Conservation (phyloP, 352 stramenopile species). For the Aphanomyces cochlioides region DNA sequence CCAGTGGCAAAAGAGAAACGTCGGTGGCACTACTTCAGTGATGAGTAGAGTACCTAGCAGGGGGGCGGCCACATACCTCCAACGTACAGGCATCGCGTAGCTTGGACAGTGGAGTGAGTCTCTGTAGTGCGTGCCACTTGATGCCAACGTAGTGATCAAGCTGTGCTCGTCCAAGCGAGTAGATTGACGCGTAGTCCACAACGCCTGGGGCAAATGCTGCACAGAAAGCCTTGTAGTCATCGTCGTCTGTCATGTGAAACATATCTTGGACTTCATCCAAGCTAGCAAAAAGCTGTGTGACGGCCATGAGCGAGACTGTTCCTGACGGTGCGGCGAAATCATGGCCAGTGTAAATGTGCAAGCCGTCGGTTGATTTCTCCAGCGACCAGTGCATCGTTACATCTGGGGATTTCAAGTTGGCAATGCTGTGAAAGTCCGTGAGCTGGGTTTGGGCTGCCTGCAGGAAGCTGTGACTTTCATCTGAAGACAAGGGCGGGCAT, state of each 20-base stretch:
- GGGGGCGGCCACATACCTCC: neutral
- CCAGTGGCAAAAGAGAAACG: neutral
- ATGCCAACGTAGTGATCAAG: neutral
- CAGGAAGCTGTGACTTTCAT: too few relatives aligned
- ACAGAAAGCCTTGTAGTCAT: conserved; percentile 6
- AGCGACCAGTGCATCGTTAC: conserved; percentile 14
- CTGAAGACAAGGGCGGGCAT: conserved; percentile 6
- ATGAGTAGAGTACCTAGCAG: neutral
- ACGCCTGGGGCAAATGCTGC: neutral
- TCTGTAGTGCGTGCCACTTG: neutral
- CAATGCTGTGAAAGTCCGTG: neutral
- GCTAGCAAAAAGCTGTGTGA: conserved; percentile 3
- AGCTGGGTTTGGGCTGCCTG: neutral
- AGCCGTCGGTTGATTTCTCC: neutral
- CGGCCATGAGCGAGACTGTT: neutral
- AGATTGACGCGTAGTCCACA: neutral
- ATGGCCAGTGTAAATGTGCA: conserved; percentile 11
- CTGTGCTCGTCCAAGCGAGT: neutral
- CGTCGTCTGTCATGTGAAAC: neutral
- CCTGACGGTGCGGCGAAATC: neutral
- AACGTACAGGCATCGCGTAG: neutral
- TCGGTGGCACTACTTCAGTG: neutral
- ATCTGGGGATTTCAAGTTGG: neutral
- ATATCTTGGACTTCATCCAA: conserved; percentile 10
- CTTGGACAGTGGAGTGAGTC: neutral